phyloP scores from a whole-genome alignment of 352 stramenopile species.

The Phytophthora melonis region DNA sequence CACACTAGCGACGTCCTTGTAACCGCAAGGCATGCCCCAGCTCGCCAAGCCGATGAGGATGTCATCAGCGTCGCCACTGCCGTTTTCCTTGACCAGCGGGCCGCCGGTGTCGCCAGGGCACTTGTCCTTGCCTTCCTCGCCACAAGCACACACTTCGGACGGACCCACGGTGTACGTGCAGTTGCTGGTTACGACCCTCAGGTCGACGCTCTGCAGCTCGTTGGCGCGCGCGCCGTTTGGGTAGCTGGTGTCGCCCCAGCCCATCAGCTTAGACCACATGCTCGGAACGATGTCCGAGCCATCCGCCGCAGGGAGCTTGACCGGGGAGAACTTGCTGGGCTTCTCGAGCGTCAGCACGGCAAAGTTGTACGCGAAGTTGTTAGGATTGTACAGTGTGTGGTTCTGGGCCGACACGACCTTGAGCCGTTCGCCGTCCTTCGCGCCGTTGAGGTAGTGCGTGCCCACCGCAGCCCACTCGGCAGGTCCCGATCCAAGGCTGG shows the following conservation, averaged over 20 bases:
- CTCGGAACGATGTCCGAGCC: constrained; percentile 31
- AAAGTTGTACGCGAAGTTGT: constrained; percentile 42
- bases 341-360: constrained; percentile 47
- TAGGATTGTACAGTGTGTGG: constrained; percentile 1
- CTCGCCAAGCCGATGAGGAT: constrained; percentile 1
- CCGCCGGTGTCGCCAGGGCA: background rate
- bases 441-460: constrained; percentile 30
- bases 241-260: constrained; percentile 40
- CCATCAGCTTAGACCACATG: constrained; percentile 39
- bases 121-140: background rate
- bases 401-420: constrained; percentile 18
- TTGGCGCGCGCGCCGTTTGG: background rate
- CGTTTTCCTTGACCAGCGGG: constrained; percentile 2
- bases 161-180: too few relatives aligned
- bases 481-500: background rate
- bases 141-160: background rate
- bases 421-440: constrained; percentile 27
- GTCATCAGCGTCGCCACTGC: background rate
- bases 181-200: too few relatives aligned
- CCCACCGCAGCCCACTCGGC: constrained; percentile 20
- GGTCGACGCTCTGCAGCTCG: too few relatives aligned
- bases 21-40: background rate
- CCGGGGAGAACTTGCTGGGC: constrained; percentile 36
- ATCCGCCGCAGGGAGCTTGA: constrained; percentile 37
- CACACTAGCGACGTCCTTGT: background rate